Evolutionary conservation across 306 rosid species (phyloP).

Genomic region (Lathyrus tuberosus): DNA sequence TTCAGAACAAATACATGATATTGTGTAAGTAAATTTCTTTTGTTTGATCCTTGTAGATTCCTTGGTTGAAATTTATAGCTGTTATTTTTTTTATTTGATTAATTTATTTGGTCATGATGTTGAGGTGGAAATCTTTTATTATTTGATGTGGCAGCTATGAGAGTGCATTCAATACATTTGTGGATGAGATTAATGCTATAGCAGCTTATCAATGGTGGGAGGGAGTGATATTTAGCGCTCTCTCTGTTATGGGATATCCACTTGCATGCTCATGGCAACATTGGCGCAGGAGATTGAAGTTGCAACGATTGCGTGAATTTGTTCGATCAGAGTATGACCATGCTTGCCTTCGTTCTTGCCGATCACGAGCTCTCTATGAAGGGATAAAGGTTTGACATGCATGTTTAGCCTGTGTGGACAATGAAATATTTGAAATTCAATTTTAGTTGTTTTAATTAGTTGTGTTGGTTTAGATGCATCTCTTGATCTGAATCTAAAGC

Average conservation of each 20-base stretch:
- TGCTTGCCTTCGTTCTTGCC: conserved; percentile 92
- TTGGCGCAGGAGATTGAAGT: conserved; percentile 82
- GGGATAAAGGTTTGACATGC: conserved; percentile 84
- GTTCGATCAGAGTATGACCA: conserved; percentile 97
- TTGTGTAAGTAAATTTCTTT: conserved; percentile 70
- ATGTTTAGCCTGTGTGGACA: conserved; percentile 15
- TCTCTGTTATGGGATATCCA: conserved; percentile 80
- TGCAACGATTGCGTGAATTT: conserved; percentile 91
- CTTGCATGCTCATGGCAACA: conserved; percentile 98
- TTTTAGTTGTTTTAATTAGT: conserved; percentile 5
- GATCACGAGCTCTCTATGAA: conserved; percentile 97
- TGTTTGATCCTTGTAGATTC: conserved; percentile 31
- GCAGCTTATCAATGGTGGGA: conserved; percentile 99
- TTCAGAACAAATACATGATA: conserved; percentile 87
- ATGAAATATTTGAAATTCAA: conserved; percentile 16
- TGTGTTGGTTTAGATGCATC: conserved; percentile 30
- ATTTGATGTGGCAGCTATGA: conserved; percentile 72
- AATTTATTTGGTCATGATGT: conserved; percentile 28
- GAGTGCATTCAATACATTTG: conserved; percentile 86
- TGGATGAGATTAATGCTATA: conserved; percentile 89
- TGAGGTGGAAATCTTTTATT: conserved; percentile 39
- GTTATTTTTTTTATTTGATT: not conserved
- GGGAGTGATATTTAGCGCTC: conserved; percentile 85
- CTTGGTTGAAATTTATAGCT: conserved; percentile 25
- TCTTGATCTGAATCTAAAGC: conserved; percentile 1